phyloP scores from a whole-genome alignment of 106 monocot genomes.

The Vanilla planifolia region DNA sequence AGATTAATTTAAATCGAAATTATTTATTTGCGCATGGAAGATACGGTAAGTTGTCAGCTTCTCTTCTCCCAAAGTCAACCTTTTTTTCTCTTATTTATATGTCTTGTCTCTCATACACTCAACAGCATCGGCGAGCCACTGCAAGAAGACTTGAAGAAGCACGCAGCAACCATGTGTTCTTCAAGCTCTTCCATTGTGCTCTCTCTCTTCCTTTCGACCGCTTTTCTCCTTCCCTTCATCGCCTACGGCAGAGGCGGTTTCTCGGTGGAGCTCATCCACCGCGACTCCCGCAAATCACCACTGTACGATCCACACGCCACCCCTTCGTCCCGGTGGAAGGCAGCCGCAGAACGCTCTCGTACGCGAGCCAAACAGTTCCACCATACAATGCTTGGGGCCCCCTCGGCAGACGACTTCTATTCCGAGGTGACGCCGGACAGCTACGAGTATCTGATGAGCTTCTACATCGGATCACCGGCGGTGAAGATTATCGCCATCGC shows the following conservation, averaged over 20 bases:
- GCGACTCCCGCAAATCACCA: not conserved
- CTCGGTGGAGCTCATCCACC: not conserved
- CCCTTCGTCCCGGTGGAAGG: slow-evolving; percentile 50
- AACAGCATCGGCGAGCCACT: too few relatives aligned
- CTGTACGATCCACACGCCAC: not conserved
- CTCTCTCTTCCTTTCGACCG: not conserved
- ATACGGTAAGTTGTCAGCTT: too few relatives aligned
- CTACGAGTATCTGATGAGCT: slow-evolving; percentile 26
- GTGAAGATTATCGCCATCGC: slow-evolving; percentile 35
- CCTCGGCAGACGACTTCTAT: not conserved
- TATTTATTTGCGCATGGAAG: too few relatives aligned
- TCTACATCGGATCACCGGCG: slow-evolving; percentile 30
- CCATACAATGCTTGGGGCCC: not conserved
- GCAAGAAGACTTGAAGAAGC: too few relatives aligned
- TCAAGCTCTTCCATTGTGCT: not conserved
- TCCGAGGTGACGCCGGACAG: slow-evolving; percentile 4
- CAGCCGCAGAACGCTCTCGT: slow-evolving; percentile 27
- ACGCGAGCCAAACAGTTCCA: not conserved
- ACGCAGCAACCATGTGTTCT: slow-evolving; percentile 1
- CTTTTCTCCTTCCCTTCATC: not conserved
- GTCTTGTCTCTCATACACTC: too few relatives aligned
- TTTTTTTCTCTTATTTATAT: too few relatives aligned
- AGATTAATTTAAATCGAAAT: too few relatives aligned
- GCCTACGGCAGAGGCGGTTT: not conserved
- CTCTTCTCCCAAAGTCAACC: too few relatives aligned